Percentiles rank a stretch among this genome's conserved stretches.
These are phyloP conservation scores for Blepharisma stoltei DNA, from an alignment of 73 alveolate genomes.

Conservation along the genomic window DNA sequence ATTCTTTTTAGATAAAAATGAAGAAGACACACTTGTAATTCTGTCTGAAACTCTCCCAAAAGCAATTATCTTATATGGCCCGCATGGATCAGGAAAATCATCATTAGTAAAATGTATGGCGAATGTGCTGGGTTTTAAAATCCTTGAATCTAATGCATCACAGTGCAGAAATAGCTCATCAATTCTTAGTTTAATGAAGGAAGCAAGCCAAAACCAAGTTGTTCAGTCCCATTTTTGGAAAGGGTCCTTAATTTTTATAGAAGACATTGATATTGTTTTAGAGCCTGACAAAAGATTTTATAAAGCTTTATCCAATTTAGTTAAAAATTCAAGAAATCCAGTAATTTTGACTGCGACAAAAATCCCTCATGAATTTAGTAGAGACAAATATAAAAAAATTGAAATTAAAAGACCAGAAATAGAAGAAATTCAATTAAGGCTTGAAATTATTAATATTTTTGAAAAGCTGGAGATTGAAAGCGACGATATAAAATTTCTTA, in stretches of 20 bases:
- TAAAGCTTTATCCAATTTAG: neutral
- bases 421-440: too few species aligned
- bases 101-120: neutral
- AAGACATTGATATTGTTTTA: neutral
- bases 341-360: too few species aligned
- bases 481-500: too few species aligned
- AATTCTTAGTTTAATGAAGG: neutral
- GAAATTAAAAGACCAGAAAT: too few species aligned
- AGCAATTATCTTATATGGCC: neutral
- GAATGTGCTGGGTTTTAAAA: neutral
- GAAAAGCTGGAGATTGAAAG: too few species aligned
- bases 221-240: neutral
- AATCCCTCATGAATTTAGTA: too few species aligned
- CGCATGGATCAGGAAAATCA: neutral
- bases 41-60: neutral
- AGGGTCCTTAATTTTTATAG: conserved; percentile 11
- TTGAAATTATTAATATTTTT: too few species aligned
- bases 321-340: too few species aligned
- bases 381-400: too few species aligned
- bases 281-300: conserved; percentile 26
- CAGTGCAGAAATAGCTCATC: neutral
- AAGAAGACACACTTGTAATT: too few species aligned
- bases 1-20: too few species aligned
- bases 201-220: neutral
- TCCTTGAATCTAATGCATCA: neutral